A percentile compares a stretch with the other conserved stretches of the same genome.
phyloP scores from a whole-genome alignment of 768 basidiomycete species.

The Trametes gibbosa region DNA sequence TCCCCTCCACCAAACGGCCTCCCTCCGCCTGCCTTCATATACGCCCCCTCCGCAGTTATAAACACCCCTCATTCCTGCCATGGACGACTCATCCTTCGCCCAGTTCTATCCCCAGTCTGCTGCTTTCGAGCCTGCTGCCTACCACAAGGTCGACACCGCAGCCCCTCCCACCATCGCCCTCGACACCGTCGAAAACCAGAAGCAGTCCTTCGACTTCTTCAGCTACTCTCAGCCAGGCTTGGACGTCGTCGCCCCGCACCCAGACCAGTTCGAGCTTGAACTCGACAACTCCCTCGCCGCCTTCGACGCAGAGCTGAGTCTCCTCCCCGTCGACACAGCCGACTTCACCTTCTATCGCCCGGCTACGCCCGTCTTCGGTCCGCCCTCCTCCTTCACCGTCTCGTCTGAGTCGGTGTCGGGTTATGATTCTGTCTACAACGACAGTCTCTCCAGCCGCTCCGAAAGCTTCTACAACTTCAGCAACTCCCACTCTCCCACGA shows the following conservation, averaged over 20 bases:
- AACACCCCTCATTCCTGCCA: slow-evolving; percentile 16
- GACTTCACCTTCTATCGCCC: slow-evolving; percentile 59
- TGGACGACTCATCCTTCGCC: slow-evolving; percentile 24
- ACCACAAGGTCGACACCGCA: slow-evolving; percentile 19
- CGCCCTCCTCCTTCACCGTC: slow-evolving; percentile 75
- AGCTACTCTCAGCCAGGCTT: slow-evolving; percentile 65
- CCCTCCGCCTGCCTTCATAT: slow-evolving; percentile 21
- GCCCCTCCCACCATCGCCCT: slow-evolving; percentile 20
- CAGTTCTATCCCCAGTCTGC: slow-evolving; percentile 23
- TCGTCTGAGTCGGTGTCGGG: slow-evolving; percentile 62
- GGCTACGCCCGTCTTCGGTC: slow-evolving; percentile 62
- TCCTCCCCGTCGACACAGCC: slow-evolving; percentile 58
- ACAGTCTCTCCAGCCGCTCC: slow-evolving; percentile 58
- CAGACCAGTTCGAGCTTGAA: slow-evolving; percentile 82
- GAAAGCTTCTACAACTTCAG: slow-evolving; percentile 63
- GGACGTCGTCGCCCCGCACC: slow-evolving; percentile 74
- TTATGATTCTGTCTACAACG: slow-evolving; percentile 52
- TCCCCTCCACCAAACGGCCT: slow-evolving; percentile 11
- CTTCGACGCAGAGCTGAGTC: slow-evolving; percentile 55
- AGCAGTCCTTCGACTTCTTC: slow-evolving; percentile 38
- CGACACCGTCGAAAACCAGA: slow-evolving; percentile 54
- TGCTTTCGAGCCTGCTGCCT: slow-evolving; percentile 17
- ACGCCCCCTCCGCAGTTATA: slow-evolving; percentile 23
- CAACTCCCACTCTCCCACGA: slow-evolving; percentile 47
- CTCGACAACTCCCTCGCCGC: slow-evolving; percentile 69